Base-by-base conservation (phyloP, 106 monocot species). In the Dendrobium catenatum region DNA sequence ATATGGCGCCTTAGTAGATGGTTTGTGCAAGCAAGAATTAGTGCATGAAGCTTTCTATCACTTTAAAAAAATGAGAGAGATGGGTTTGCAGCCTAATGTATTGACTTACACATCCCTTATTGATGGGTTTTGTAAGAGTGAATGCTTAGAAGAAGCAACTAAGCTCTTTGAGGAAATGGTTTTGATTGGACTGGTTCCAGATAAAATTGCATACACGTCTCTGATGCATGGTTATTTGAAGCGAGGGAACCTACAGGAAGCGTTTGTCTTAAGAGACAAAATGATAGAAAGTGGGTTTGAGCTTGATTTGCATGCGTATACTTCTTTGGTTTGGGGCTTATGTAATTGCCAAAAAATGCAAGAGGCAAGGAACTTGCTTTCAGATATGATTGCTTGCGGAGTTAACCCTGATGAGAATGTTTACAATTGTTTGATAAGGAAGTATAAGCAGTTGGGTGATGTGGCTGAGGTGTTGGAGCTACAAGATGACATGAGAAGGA, bases 1-100 rank as follows among this genome's bases (percentile, higher is more conserved):
- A 40, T 96, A 91, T 77, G 89, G 93, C 84, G 76, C 93, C 77
- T 82, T 95, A 79, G 73, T 95, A 84, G 95, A 95, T 85, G 95
- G 95, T n/a, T 83, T 95, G 64, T 93, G 95, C 77, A 95, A 95
- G 85, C 75, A 83, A 83, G 93, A 91, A 26, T 93, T 89, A 16
- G 41, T 95, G 68, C n/a, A 9, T 81, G 95, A 95, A 85, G 93
- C 95, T 72, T 85, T 37, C 17, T 82, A 80, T 64, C 89, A 95
- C 84, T 95, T 95, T 77, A 76, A 89, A 31, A 89, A 82, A 83
- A 91, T 95, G 87, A 90, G 76, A 77, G 84, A 88, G 24, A 75
- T 80, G 22, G 95, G 93, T 68, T 59, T 96, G 80, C 85, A 89
- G 16, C 93, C 91, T 64, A 93, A 96, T 88, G 79, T 91, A 16